Evolutionary conservation across 257 asterid species (phyloP).

Genomic region (Coffea canephora): DNA sequence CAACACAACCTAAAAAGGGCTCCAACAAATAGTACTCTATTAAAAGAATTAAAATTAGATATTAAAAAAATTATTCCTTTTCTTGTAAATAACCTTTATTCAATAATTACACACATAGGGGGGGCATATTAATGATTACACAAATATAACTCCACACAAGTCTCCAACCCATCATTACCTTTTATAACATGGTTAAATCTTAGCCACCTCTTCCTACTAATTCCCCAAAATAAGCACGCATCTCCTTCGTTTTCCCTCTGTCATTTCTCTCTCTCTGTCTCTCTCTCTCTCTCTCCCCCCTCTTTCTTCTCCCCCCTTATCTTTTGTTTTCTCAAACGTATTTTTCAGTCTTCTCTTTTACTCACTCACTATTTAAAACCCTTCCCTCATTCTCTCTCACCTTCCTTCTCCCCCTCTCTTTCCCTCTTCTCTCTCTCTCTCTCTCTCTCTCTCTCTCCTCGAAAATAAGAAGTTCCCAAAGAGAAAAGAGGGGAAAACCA

Average conservation of each 20-base stretch:
- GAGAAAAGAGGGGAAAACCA: slow-evolving; percentile 28
- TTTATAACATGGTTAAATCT: slow-evolving; percentile 40
- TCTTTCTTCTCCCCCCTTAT: background rate
- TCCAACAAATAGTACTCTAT: background rate
- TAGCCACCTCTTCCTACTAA: slow-evolving; percentile 35
- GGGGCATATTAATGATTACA: slow-evolving; percentile 34
- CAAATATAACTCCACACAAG: slow-evolving; percentile 29
- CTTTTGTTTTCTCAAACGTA: background rate
- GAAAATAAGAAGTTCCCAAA: too few relatives aligned
- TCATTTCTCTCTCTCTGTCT: slow-evolving; percentile 14
- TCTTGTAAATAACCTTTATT: background rate
- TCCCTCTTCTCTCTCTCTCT: slow-evolving; percentile 6
- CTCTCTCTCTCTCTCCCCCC: slow-evolving; percentile 9
- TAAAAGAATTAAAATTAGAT: background rate
- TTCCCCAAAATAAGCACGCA: slow-evolving; percentile 37
- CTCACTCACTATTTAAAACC: slow-evolving; percentile 31
- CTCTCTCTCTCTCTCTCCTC: background rate
- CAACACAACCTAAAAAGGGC: background rate
- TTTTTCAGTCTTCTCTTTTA: slow-evolving; percentile 22
- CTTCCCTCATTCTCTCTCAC: slow-evolving; percentile 9
- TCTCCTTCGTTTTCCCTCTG: background rate
- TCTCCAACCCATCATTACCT: slow-evolving; percentile 56
- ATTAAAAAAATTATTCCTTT: background rate
- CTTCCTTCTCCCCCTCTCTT: background rate
- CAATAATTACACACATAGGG: background rate